Conservation (phyloP, 2,329 filamentous ascomycete genomes). For the Stemphylium lycopersici region DNA sequence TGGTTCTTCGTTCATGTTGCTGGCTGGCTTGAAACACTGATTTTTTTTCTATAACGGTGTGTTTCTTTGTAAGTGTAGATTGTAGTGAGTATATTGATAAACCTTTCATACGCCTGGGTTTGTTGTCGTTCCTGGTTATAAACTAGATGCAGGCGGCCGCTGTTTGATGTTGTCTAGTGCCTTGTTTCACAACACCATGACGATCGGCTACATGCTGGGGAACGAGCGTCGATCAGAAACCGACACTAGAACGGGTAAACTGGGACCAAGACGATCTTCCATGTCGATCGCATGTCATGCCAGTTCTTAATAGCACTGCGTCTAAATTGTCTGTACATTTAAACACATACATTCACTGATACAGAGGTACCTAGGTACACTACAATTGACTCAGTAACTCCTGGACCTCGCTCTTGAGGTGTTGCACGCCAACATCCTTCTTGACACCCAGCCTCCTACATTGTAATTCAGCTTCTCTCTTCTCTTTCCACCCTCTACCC, state of each 20-base stretch:
- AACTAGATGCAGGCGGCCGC: no score
- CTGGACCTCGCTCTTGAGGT: slow-evolving; percentile 54
- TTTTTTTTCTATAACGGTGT: no score
- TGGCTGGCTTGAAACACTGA: not conserved
- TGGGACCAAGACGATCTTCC: not conserved
- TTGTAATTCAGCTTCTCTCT: slow-evolving; percentile 71
- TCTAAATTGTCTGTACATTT: not conserved
- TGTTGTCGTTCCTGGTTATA: no score
- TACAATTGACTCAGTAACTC: slow-evolving; percentile 29
- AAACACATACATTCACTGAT: not conserved
- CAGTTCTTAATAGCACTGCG: not conserved
- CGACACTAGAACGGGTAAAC: not conserved
- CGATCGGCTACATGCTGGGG: not conserved
- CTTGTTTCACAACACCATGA: not conserved
- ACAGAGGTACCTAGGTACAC: not conserved
- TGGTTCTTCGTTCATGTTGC: not conserved
- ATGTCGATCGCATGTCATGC: not conserved
- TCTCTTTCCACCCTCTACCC: slow-evolving; percentile 56
- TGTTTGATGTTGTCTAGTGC: not conserved
- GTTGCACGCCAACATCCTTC: slow-evolving; percentile 61
- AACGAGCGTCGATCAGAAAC: not conserved
- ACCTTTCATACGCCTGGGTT: no score
- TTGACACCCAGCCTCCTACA: slow-evolving; percentile 71
- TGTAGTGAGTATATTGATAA: no score
- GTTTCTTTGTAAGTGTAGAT: no score